phyloP scores from a whole-genome alignment of 805 yeast species.

The Ogataea siamensis region DNA sequence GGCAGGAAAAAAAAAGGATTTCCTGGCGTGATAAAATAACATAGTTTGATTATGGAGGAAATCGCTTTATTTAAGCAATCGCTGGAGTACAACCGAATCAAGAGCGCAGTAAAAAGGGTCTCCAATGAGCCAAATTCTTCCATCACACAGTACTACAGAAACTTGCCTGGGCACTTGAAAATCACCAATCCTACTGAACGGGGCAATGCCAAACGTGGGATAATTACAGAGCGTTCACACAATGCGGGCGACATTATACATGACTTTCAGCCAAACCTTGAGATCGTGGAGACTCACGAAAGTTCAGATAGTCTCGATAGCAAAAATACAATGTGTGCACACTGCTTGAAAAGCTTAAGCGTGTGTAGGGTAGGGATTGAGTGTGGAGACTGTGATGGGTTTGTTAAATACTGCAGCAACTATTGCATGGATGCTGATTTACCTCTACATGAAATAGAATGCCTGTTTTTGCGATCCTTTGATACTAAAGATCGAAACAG shows the following conservation, averaged over 20 bases:
- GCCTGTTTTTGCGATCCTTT: constrained; percentile 11
- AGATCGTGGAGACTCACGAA: constrained; percentile 16
- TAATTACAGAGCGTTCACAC: neutral
- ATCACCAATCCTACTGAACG: constrained; percentile 14
- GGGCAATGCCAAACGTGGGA: constrained; percentile 15
- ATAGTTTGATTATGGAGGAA: neutral
- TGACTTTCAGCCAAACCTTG: constrained; percentile 12
- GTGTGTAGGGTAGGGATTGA: constrained; percentile 4
- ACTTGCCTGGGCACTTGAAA: constrained; percentile 9
- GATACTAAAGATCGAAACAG: constrained; percentile 3
- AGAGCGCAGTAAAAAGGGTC: constrained; percentile 10
- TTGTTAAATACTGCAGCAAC: constrained; percentile 19
- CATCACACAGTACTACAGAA: constrained; percentile 6
- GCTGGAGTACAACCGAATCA: constrained; percentile 6
- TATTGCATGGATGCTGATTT: constrained; percentile 17
- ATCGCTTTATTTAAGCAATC: constrained; percentile 1
- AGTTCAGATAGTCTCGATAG: constrained; percentile 8
- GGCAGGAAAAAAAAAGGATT: constrained; percentile 10
- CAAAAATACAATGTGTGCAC: constrained; percentile 12
- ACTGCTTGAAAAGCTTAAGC: constrained; percentile 15
- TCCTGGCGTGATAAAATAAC: neutral
- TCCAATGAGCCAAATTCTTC: constrained; percentile 3
- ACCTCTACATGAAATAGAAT: constrained; percentile 17
- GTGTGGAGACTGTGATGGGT: constrained; percentile 12
- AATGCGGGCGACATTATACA: constrained; percentile 8